Evolutionary conservation across 1,139 yeast genomes (phyloP).

Genomic region (Meyerozyma smithsonii): DNA sequence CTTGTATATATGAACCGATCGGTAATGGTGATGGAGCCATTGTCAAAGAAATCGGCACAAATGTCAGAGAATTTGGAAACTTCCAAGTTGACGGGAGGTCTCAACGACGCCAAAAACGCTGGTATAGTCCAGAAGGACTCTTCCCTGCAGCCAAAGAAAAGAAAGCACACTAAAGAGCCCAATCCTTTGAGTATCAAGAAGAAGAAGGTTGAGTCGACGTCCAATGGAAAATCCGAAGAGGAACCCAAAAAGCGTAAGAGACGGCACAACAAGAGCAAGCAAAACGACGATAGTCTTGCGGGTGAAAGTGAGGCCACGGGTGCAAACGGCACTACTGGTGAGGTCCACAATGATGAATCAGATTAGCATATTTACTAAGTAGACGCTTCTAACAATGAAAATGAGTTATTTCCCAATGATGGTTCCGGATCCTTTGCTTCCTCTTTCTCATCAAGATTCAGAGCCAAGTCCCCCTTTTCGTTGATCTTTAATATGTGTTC

Average conservation of each 20-base stretch:
- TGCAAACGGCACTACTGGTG: too few species aligned
- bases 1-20: conserved; percentile 80
- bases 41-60: conserved; percentile 64
- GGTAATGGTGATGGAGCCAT: conserved; percentile 94
- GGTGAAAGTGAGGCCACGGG: too few species aligned
- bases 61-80: conserved; percentile 54
- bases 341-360: not conserved
- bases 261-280: not conserved
- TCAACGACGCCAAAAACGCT: conserved; percentile 52
- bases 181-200: conserved; percentile 80
- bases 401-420: not conserved
- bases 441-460: not conserved
- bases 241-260: conserved; percentile 4
- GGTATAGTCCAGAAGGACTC: conserved; percentile 23
- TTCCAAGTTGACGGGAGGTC: conserved; percentile 67
- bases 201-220: conserved; percentile 36
- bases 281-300: not conserved
- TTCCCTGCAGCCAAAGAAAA: conserved; percentile 34
- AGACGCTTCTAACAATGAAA: not conserved
- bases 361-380: not conserved
- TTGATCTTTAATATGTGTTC: conserved; percentile 32
- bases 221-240: not conserved
- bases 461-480: conserved; percentile 8
- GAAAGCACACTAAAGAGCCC: conserved; percentile 73
- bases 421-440: not conserved